Percentiles rank a stretch among this genome's conserved stretches.
Evolutionary conservation across 2,329 filamentous ascomycete species (phyloP).

Genomic region (Didymella pomorum): DNA sequence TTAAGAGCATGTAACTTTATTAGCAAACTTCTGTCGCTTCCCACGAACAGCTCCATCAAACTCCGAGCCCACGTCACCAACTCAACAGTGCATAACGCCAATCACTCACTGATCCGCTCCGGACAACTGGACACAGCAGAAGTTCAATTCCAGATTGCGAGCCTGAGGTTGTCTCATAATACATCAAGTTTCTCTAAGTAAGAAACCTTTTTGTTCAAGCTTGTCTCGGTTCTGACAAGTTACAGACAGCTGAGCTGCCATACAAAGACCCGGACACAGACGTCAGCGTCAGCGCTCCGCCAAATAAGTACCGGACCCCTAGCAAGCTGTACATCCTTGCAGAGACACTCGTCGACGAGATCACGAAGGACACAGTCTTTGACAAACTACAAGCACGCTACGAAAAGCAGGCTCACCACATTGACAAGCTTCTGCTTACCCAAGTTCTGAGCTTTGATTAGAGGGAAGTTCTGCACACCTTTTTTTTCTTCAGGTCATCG

Average conservation of each 20-base stretch:
- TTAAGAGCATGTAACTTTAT: no score
- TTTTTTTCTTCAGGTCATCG: no score
- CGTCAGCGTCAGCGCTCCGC: not conserved
- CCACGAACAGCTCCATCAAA: no score
- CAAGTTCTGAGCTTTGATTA: no score
- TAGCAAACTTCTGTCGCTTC: no score
- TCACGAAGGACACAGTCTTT: not conserved
- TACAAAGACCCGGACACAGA: not conserved
- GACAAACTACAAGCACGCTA: not conserved
- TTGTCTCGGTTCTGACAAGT: not conserved
- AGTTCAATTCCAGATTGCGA: not conserved
- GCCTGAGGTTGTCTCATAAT: not conserved
- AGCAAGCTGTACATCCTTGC: constrained; percentile 2
- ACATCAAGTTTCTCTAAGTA: not conserved
- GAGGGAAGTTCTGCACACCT: no score
- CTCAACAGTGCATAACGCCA: no score
- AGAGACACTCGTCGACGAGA: not conserved
- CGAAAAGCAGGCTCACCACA: no score
- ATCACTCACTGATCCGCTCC: not conserved
- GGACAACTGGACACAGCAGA: not conserved
- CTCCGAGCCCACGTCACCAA: no score
- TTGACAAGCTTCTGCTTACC: no score
- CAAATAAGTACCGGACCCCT: not conserved
- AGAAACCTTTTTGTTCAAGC: not conserved
- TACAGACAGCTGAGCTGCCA: not conserved